Percentiles rank a stretch among this genome's conserved stretches.
Conservation (phyloP, 805 yeast species). For the Ogataea pignaliae region DNA sequence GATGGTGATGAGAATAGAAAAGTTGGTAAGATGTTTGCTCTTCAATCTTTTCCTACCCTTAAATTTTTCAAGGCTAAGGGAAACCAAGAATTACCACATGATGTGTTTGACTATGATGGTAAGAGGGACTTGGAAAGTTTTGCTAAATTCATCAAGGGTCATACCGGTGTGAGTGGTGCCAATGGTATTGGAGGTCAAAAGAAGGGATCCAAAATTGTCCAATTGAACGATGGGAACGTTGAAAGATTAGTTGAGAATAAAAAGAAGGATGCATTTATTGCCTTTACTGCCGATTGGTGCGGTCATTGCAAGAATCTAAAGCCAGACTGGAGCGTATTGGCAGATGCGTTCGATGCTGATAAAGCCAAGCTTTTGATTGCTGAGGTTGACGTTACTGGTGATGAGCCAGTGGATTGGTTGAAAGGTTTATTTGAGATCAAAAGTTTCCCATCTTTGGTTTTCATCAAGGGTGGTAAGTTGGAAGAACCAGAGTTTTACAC, state of each 20-base stretch:
- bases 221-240: conserved; percentile 25
- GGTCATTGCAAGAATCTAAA: conserved; percentile 49
- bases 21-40: conserved; percentile 45
- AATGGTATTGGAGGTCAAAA: conserved; percentile 1
- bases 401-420: conserved; percentile 39
- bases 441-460: conserved; percentile 53
- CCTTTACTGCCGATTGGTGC: conserved; percentile 61
- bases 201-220: conserved; percentile 19
- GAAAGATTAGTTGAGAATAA: conserved; percentile 26
- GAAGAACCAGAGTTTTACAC: conserved; percentile 29
- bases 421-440: conserved; percentile 37
- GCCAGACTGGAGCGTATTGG: conserved; percentile 47
- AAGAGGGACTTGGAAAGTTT: conserved; percentile 46
- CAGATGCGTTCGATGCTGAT: conserved; percentile 41
- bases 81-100: conserved; percentile 36
- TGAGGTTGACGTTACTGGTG: conserved; percentile 43
- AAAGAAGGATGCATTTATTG: conserved; percentile 43
- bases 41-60: conserved; percentile 64
- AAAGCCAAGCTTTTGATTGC: conserved; percentile 37
- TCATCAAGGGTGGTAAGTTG: conserved; percentile 37
- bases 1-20: conserved; percentile 57
- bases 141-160: conserved; percentile 41
- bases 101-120: conserved; percentile 46
- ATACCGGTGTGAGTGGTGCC: conserved; percentile 31
- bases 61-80: conserved; percentile 48